Conservation (phyloP, 805 yeast genomes). For the Barnettozyma salicaria region DNA sequence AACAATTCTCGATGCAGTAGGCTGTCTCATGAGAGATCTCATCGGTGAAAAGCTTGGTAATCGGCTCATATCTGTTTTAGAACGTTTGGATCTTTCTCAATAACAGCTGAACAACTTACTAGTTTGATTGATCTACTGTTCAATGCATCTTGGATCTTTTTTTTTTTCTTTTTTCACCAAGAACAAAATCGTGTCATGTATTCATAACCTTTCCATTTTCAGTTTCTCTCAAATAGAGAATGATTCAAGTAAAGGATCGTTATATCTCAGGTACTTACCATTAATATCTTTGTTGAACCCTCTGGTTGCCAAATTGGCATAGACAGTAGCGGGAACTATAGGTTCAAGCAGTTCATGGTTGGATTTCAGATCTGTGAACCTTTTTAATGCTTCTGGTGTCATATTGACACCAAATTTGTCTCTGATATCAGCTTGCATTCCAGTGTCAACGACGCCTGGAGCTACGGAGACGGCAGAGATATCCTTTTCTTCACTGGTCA, state of each 20-base stretch:
- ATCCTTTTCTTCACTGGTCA: slow-evolving; percentile 61
- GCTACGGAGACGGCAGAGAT: slow-evolving; percentile 70
- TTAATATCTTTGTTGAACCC: slow-evolving; percentile 54
- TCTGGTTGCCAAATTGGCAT: slow-evolving; percentile 55
- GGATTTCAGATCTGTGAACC: slow-evolving; percentile 59
- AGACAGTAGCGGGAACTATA: slow-evolving; percentile 63
- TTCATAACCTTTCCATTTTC: too few species aligned
- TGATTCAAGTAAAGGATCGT: slow-evolving; percentile 31
- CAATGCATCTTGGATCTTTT: too few species aligned
- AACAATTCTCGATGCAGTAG: too few species aligned
- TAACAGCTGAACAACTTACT: too few species aligned
- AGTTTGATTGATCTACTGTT: too few species aligned
- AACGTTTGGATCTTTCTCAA: too few species aligned
- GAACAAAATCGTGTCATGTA: too few species aligned
- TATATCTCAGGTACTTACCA: slow-evolving; percentile 65
- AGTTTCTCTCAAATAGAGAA: neutral
- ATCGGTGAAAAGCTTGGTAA: too few species aligned
- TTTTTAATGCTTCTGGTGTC: slow-evolving; percentile 51
- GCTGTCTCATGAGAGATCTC: too few species aligned
- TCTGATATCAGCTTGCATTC: slow-evolving; percentile 81
- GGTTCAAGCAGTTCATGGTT: slow-evolving; percentile 59
- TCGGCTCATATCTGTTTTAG: too few species aligned
- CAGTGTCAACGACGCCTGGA: slow-evolving; percentile 92
- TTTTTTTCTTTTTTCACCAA: too few species aligned
- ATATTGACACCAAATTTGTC: slow-evolving; percentile 52